Percentiles rank a stretch among this genome's conserved stretches.
Conservation (phyloP, 805 yeast species). For the Komagataella kurtzmanii region DNA sequence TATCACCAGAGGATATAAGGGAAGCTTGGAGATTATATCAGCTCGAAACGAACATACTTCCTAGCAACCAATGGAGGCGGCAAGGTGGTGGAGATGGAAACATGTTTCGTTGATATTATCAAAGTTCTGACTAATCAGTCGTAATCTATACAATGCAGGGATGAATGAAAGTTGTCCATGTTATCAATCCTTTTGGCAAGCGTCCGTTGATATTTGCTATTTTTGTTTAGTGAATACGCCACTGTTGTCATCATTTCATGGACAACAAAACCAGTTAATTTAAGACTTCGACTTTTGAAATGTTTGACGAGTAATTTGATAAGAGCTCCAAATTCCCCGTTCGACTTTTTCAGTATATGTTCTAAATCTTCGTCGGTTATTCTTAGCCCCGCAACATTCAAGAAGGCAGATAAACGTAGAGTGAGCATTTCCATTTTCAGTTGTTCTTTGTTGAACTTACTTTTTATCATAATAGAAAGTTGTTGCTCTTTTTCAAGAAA, state of each 20-base stretch:
- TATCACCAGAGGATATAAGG: conserved; percentile 72
- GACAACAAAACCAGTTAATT: conserved; percentile 18
- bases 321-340: conserved; percentile 22
- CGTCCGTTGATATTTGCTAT: neutral
- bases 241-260: conserved; percentile 20
- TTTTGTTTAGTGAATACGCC: neutral
- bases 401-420: conserved; percentile 27
- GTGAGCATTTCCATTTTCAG: conserved; percentile 19
- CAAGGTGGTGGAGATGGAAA: conserved; percentile 64
- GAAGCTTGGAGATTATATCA: conserved; percentile 80
- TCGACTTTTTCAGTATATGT: conserved; percentile 22
- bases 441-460: conserved; percentile 23
- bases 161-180: neutral
- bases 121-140: neutral
- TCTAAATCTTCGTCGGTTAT: conserved; percentile 25
- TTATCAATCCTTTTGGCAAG: neutral
- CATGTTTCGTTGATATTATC: conserved; percentile 38
- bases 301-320: conserved; percentile 27
- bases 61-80: conserved; percentile 49
- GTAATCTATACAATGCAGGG: neutral
- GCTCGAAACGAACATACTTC: conserved; percentile 49
- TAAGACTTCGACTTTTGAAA: conserved; percentile 29
- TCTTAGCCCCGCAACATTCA: conserved; percentile 32
- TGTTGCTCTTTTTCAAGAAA: conserved; percentile 18
- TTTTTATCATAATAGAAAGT: conserved; percentile 26